A percentile compares a stretch with the other conserved stretches of the same genome.
phyloP scores from a whole-genome alignment of 139 green algal species.

The Microglena sp. region DNA sequence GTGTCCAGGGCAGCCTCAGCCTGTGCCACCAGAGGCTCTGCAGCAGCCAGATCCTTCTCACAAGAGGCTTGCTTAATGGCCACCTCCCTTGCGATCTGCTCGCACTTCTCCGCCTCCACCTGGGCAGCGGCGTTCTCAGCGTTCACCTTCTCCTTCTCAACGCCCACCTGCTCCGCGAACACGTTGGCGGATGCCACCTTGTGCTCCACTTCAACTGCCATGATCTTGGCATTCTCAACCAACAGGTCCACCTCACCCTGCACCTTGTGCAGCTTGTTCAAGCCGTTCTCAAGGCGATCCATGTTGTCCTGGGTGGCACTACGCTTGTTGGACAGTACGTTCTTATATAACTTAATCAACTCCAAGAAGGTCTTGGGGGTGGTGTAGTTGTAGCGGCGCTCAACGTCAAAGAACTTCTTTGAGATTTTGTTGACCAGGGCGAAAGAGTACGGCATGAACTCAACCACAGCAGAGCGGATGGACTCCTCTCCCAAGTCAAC shows the following conservation, averaged over 20 bases:
- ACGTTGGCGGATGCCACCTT: slow-evolving; percentile 67
- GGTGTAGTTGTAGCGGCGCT: slow-evolving; percentile 77
- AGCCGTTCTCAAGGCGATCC: slow-evolving; percentile 67
- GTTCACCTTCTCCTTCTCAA: slow-evolving; percentile 85
- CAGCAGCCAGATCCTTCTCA: slow-evolving; percentile 71
- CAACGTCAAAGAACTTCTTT: slow-evolving; percentile 49
- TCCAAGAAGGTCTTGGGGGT: slow-evolving; percentile 87
- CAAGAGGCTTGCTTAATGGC: slow-evolving; percentile 67
- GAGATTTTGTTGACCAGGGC: slow-evolving; percentile 59
- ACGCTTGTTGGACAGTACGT: slow-evolving; percentile 53
- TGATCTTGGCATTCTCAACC: slow-evolving; percentile 73
- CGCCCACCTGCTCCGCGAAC: slow-evolving; percentile 66
- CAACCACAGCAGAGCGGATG: slow-evolving; percentile 55
- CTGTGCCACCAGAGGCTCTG: slow-evolving; percentile 72
- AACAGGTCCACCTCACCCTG: slow-evolving; percentile 78
- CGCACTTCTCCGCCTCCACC: slow-evolving; percentile 79
- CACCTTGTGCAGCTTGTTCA: slow-evolving; percentile 76
- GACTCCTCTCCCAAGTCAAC: slow-evolving; percentile 48
- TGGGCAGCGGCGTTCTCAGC: slow-evolving; percentile 68
- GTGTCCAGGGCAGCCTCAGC: slow-evolving; percentile 79
- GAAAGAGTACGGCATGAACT: slow-evolving; percentile 85
- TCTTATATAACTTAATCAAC: slow-evolving; percentile 88
- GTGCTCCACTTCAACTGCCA: slow-evolving; percentile 76
- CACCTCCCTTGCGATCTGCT: slow-evolving; percentile 66
- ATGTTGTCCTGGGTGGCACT: slow-evolving; percentile 42